phyloP scores from a whole-genome alignment of 2,329 filamentous ascomycete species.

The Ceratocystis harringtonii region DNA sequence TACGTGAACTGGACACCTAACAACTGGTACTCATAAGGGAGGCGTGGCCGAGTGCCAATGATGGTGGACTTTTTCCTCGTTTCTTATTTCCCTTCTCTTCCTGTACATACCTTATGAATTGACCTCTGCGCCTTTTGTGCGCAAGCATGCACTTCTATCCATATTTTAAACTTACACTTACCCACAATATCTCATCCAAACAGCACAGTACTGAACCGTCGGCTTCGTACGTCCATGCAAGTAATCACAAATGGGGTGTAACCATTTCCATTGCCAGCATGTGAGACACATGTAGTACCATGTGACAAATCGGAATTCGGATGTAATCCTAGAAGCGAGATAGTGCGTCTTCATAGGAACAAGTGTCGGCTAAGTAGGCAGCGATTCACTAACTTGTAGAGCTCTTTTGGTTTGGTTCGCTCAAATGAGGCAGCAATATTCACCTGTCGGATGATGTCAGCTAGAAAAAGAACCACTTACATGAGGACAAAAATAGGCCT shows the following conservation, averaged over 20 bases:
- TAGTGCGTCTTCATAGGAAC: not conserved
- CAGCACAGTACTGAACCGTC: not conserved
- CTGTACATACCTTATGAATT: not conserved
- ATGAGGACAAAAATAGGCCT: not conserved
- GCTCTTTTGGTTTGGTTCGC: not conserved
- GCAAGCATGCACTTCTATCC: not conserved
- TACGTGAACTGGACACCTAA: conserved; percentile 23
- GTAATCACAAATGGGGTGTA: not conserved
- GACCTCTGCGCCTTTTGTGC: not conserved
- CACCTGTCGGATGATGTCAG: not conserved
- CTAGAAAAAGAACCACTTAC: not conserved
- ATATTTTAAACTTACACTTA: not conserved
- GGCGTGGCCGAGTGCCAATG: not conserved
- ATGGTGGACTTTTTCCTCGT: not conserved
- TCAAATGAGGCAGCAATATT: not conserved
- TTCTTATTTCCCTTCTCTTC: not conserved
- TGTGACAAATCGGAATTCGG: not conserved
- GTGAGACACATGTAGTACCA: not conserved
- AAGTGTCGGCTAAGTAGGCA: not conserved
- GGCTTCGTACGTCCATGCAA: not conserved
- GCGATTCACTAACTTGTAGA: not conserved
- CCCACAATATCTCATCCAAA: not conserved
- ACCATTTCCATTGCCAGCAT: not conserved
- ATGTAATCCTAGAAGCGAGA: not conserved
- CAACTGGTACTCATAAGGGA: conserved; percentile 20